Percentiles rank a stretch among this genome's conserved stretches.
phyloP scores from a whole-genome alignment of 2,329 filamentous ascomycete genomes.

The Lasiodiplodia sp. region DNA sequence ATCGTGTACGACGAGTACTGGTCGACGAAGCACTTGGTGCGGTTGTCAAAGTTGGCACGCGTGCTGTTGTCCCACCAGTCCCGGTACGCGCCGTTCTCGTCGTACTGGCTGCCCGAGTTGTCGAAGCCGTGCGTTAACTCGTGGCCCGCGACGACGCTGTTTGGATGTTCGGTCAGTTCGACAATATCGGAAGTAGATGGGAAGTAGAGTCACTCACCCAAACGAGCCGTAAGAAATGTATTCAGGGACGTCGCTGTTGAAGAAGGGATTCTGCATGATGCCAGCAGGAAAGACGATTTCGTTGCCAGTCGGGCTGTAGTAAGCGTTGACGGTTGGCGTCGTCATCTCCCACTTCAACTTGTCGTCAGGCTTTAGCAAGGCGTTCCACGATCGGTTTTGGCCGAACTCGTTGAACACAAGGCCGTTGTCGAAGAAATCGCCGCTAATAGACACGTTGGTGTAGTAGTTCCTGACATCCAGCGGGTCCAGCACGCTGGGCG shows the following conservation, averaged over 20 bases:
- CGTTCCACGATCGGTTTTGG: conserved; percentile 60
- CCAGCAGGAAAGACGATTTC: conserved; percentile 74
- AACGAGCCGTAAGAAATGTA: conserved; percentile 75
- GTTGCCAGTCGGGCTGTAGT: conserved; percentile 66
- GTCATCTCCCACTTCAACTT: conserved; percentile 50
- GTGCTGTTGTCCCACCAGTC: conserved; percentile 72
- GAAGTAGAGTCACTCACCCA: conserved; percentile 49
- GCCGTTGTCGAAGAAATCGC: conserved; percentile 65
- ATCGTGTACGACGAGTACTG: conserved; percentile 70
- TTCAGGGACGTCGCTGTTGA: conserved; percentile 67
- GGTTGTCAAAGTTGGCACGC: conserved; percentile 63
- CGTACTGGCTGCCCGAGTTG: conserved; percentile 68
- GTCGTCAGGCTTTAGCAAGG: conserved; percentile 66
- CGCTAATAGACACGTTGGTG: conserved; percentile 55
- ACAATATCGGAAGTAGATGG: conserved; percentile 68
- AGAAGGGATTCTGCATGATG: conserved; percentile 73
- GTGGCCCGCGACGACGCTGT: conserved; percentile 72
- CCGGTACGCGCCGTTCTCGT: conserved; percentile 69
- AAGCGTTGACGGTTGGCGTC: conserved; percentile 68
- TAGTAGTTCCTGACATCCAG: conserved; percentile 65
- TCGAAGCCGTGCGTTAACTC: conserved; percentile 76
- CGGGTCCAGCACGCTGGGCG: conserved; percentile 68
- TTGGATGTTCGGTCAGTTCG: conserved; percentile 46
- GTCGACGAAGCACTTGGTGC: conserved; percentile 71
- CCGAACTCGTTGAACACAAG: conserved; percentile 60